Base-by-base conservation (phyloP, 768 basidiomycete species). In the Leccinum subtestaceum region DNA sequence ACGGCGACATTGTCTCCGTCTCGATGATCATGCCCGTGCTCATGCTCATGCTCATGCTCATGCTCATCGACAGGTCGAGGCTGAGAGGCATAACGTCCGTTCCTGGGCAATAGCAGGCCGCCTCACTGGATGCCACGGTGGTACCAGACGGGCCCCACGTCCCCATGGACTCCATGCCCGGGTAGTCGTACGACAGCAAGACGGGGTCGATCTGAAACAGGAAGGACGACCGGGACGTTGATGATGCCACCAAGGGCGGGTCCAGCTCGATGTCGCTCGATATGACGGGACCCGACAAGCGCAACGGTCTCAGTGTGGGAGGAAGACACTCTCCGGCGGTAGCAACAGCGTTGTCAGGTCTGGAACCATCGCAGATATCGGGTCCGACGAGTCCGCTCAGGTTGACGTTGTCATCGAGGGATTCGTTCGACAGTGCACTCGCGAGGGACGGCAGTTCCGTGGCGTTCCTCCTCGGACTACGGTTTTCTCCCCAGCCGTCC, bases 141-240 rank as follows among this genome's bases (percentile, higher is more conserved):
- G 10, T 19, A n/a, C n/a, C 31, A 32, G 31, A 32, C 3, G 10
- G 12, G 12, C 27, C 12, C 32, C 12, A 34, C 11, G 32, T 11
- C 27, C 13, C 48, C 3, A 46, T 23, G 4, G 32, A 31, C 31
- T 32, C 31, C 40, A 58, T 23, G 1, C 57, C 63, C 0, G 62
- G 51, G 19, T 72, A 60, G 40, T 47, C 25, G 27, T 61, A 56
- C 21, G 63, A 57, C 46, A 74, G 63, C 32, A 74, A 15, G 12
- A 50, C 31, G 29, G 71, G 73, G 19, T 72, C 73, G 43, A 72
- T 73, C 49, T 67, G 68, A 29, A 67, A 48, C 10, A 55, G 49
- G 13, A 55, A 25, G 11, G 53, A n/a, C 3, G 57, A 11, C n/a
- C 23, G 11, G 0, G 13, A 17, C 21, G 51, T 9, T 6, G 34